Base-by-base conservation (phyloP, 352 stramenopile genomes). In the Globisporangium apiculatum region DNA sequence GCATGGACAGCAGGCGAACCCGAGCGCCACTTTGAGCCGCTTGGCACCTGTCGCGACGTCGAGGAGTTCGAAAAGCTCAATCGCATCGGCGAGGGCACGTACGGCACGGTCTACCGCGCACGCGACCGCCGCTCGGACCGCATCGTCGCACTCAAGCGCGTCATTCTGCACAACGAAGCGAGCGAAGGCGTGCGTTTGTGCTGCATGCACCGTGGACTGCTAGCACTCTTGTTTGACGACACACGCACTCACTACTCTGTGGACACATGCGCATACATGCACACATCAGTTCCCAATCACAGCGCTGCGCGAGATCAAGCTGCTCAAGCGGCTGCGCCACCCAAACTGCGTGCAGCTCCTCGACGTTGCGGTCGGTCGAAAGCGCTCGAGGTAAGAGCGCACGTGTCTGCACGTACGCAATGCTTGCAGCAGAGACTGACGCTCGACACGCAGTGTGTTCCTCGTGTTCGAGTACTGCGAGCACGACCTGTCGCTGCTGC, bases 391-490 rank as follows among this genome's bases (percentile, higher is more conserved):
- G 73, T 80, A 31, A 31, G 24, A 31, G 24, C 24, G 24, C 24
- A 47, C 47, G 37, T 59, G 8, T 57, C 14, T 62, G 24, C 24
- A 31, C 24, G 24, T 31, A 31, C 24, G 24, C 24, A 2, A 31
- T 31, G 24, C 24, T 31, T 31, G 24, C 24, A 31, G 24, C 24
- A 31, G 24, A 31, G 14, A 53, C 9, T 14, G 59, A 5, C 11
- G 42, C 12, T 38, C 31, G 15, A 17, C 18, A 14, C 17, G 15
- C 51, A 86, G 81, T 46, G 86, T 96, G 0, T 97, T 96, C 61
- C 64, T 97, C 9, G 86, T 95, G 12, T 97, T 97, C 73, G 90
- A 97, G 64, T 95, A 95, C 63, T 94, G 84, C 54, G 73, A 91
- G 47, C 80, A 95, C 57, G 90, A 97, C 53, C 58, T 97, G 7